A percentile compares a stretch with the other conserved stretches of the same genome.
Evolutionary conservation across 805 yeast genomes (phyloP).

Genomic region (Wickerhamiella occidentalis): DNA sequence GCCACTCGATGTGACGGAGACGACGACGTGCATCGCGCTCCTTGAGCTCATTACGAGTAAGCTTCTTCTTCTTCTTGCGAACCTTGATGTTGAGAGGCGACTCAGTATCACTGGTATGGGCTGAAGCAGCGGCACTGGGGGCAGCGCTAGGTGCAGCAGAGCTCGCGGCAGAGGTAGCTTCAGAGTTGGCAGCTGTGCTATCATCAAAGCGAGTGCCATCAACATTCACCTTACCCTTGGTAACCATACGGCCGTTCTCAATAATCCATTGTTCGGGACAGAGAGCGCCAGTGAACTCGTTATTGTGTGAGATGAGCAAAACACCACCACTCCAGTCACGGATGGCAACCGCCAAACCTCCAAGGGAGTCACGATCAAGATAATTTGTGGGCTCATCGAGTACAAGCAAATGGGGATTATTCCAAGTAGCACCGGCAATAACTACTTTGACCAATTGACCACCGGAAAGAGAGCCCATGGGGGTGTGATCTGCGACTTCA

Average conservation of each 20-base stretch:
- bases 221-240: slow-evolving; percentile 65
- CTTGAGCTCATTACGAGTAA: slow-evolving; percentile 95
- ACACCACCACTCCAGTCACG: slow-evolving; percentile 98
- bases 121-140: slow-evolving; percentile 34
- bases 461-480: slow-evolving; percentile 91
- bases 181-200: slow-evolving; percentile 30
- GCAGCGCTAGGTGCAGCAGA: slow-evolving; percentile 37
- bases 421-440: slow-evolving; percentile 99
- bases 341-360: slow-evolving; percentile 94
- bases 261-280: slow-evolving; percentile 99
- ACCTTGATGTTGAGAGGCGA: slow-evolving; percentile 96
- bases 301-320: slow-evolving; percentile 95
- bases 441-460: slow-evolving; percentile 97
- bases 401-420: slow-evolving; percentile 91
- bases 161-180: slow-evolving; percentile 35
- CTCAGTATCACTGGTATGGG: slow-evolving; percentile 42
- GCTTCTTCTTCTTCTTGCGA: slow-evolving; percentile 84
- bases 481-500: slow-evolving; percentile 96
- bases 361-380: slow-evolving; percentile 93
- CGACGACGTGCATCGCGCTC: slow-evolving; percentile 86
- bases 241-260: slow-evolving; percentile 80
- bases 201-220: slow-evolving; percentile 77
- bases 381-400: slow-evolving; percentile 98
- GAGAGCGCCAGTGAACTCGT: slow-evolving; percentile 90
- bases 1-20: slow-evolving; percentile 87